These are phyloP conservation scores for Rhynchosporium graminicola DNA, from an alignment of 2,329 filamentous ascomycete species.

Conservation along the genomic window DNA sequence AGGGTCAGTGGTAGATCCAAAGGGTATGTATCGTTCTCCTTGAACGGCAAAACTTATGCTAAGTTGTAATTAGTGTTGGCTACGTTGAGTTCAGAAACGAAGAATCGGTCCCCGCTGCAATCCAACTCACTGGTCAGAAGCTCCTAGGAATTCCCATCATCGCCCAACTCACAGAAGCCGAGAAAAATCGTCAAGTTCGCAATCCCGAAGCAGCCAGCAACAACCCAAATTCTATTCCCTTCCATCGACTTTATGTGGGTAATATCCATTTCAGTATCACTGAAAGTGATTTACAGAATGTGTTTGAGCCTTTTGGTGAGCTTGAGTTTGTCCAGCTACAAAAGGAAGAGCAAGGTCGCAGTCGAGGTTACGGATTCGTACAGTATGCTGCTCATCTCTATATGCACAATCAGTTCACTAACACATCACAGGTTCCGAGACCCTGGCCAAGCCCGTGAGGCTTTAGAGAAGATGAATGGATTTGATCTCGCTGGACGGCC, in stretches of 20 bases:
- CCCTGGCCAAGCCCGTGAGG: constrained; percentile 87
- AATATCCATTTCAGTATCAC: constrained; percentile 99
- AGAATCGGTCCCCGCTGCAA: constrained; percentile 87
- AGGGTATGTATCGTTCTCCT: constrained; percentile 63
- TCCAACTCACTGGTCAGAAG: constrained; percentile 98
- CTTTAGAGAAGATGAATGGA: constrained; percentile 98
- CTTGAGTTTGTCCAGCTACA: constrained; percentile 97
- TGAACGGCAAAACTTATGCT: constrained; percentile 38
- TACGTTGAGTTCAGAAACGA: constrained; percentile 99
- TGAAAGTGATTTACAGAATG: constrained; percentile 90
- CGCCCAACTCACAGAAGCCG: constrained; percentile 95
- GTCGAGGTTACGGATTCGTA: constrained; percentile 96
- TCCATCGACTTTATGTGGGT: constrained; percentile 97
- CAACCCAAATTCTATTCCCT: constrained; percentile 82
- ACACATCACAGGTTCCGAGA: constrained; percentile 74
- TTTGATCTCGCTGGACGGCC: constrained; percentile 97
- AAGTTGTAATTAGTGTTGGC: constrained; percentile 70
- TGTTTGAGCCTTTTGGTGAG: constrained; percentile 97
- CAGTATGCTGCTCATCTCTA: constrained; percentile 66
- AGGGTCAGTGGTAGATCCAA: constrained; percentile 95
- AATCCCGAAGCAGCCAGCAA: constrained; percentile 69
- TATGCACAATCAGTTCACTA: constrained; percentile 36
- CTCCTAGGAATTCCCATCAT: constrained; percentile 98
- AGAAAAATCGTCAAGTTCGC: constrained; percentile 97
- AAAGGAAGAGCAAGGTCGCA: constrained; percentile 88